Base-by-base conservation (phyloP, 495 filamentous ascomycete genomes). In the Aspergillus conjunctus region DNA sequence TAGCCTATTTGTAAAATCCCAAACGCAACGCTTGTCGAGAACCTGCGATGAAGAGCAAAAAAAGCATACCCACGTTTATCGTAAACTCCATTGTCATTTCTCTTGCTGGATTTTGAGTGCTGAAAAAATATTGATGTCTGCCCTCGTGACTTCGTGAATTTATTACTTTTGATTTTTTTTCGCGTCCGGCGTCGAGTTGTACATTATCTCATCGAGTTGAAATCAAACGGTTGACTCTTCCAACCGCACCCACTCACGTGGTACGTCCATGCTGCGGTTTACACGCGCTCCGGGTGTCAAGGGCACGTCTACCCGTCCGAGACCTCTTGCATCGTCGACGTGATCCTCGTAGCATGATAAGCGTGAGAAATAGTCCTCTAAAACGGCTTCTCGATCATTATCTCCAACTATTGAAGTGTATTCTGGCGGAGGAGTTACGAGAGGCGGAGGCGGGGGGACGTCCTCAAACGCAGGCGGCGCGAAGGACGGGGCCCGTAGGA, bases 401-500 rank as follows among this genome's bases (percentile, higher is more conserved):
- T 91, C 82, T 39, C 88, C 89, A n/a, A 96, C 85, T 52, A 98
- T 88, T 26, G 79, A 78, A 17, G 93, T 91, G 63, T 98, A 98
- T 54, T 88, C 86, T 0, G 94, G 94, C 3, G 94, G 94, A 1
- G 93, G 93, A 0, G 92, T 96, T 56, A 91, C 73, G 34, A 94
- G 70, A 3, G 88, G 88, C 48, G 90, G 95, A 2, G 93, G 92
- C n/a, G 93, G 89, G 15, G 87, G 82, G 9, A 96, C 88, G 17
- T 89, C 90, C 58, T 96, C 90, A 64, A 98, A 98, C 0, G 93
- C 82, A 0, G 94, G 94, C 1, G 94, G 94, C 51, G 93, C 92
- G 70, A 89, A 95, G 0, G 91, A 94, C 0, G 95, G 95, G 4
- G 82, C 79, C n/a, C 94, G 87, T 18, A 98, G 71, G 6, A 98